These are phyloP conservation scores for Fonsecaea pugnacius DNA, from an alignment of 2,329 filamentous ascomycete species.

Conservation along the genomic window DNA sequence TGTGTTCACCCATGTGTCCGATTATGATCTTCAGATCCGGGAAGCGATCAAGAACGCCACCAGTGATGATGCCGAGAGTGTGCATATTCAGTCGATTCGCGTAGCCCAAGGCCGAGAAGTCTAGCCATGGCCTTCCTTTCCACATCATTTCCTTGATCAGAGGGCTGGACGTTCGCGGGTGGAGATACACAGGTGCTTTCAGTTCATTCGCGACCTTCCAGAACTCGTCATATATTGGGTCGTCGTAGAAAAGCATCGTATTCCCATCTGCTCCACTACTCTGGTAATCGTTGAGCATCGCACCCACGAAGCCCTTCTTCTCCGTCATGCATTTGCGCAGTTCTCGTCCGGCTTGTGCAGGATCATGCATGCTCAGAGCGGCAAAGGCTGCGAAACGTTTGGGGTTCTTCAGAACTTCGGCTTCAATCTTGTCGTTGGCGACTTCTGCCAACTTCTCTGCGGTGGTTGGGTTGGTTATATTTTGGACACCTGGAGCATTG, in stretches of 20 bases:
- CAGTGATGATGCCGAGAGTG: slow-evolving; percentile 52
- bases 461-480: slow-evolving; percentile 29
- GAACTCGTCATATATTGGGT: slow-evolving; percentile 59
- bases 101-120: slow-evolving; percentile 27
- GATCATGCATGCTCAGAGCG: slow-evolving; percentile 45
- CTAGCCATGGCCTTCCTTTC: slow-evolving; percentile 31
- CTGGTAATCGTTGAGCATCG: slow-evolving; percentile 65
- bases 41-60: slow-evolving; percentile 60
- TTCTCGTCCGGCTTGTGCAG: slow-evolving; percentile 45
- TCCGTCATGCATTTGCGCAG: slow-evolving; percentile 52
- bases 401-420: slow-evolving; percentile 38
- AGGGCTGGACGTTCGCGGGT: slow-evolving; percentile 49
- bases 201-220: slow-evolving; percentile 30
- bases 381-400: slow-evolving; percentile 53
- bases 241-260: slow-evolving; percentile 67
- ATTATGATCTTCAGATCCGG: slow-evolving; percentile 60
- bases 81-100: slow-evolving; percentile 38
- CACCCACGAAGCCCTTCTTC: slow-evolving; percentile 62
- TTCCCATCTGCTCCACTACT: slow-evolving; percentile 61
- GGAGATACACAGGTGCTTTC: slow-evolving; percentile 33
- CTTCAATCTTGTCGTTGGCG: slow-evolving; percentile 36
- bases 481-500: slow-evolving; percentile 36
- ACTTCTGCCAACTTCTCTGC: slow-evolving; percentile 34
- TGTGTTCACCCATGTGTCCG: slow-evolving; percentile 53
- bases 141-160: slow-evolving; percentile 41